phyloP scores from a whole-genome alignment of 2,329 filamentous ascomycete genomes.

The Berkeleyomyces rouxiae region DNA sequence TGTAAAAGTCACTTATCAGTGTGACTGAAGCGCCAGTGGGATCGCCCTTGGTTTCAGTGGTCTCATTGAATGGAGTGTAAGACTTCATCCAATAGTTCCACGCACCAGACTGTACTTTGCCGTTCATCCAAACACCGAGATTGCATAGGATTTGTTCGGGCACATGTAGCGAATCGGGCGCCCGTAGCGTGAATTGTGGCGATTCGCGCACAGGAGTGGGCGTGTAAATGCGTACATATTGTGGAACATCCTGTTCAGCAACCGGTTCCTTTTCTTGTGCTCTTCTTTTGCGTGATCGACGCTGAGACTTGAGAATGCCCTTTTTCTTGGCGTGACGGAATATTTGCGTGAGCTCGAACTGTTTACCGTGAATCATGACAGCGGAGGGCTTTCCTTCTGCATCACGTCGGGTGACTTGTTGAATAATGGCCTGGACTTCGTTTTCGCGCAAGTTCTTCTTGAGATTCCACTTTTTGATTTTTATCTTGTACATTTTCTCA shows the following conservation, averaged over 20 bases:
- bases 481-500: conserved; percentile 14
- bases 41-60: conserved; percentile 8
- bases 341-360: conserved; percentile 12
- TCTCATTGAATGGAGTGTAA: conserved; percentile 4
- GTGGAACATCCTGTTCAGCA: conserved; percentile 7
- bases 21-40: conserved; percentile 10
- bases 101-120: conserved; percentile 9
- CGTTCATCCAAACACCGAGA: conserved; percentile 9
- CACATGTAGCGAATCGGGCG: conserved; percentile 8
- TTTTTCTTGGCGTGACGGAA: conserved; percentile 13
- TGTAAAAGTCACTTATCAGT: conserved; percentile 13
- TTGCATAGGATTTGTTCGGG: conserved; percentile 11
- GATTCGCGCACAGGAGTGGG: conserved; percentile 4
- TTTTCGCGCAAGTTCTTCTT: conserved; percentile 13
- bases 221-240: conserved; percentile 12
- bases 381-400: conserved; percentile 9
- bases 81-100: conserved; percentile 8
- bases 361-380: conserved; percentile 11
- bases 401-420: conserved; percentile 10
- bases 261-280: conserved; percentile 1
- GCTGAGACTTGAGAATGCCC: conserved; percentile 12
- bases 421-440: conserved; percentile 12
- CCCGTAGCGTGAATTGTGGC: conserved; percentile 5
- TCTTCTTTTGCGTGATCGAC: conserved; percentile 11
- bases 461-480: conserved; percentile 14